phyloP scores from a whole-genome alignment of 768 basidiomycete species.

The Austroboletus eburneus region DNA sequence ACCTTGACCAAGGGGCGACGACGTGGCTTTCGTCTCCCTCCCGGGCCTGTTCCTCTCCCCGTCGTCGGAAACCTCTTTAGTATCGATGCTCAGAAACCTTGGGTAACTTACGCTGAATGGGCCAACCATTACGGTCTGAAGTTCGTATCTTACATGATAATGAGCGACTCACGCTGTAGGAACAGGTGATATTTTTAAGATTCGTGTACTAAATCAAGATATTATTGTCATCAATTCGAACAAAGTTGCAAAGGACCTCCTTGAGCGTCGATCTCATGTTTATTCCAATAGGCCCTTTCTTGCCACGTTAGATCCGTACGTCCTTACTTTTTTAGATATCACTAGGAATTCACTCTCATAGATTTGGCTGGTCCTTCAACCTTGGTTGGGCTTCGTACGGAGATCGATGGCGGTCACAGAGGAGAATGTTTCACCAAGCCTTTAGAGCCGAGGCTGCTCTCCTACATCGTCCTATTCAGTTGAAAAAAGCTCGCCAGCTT shows the following conservation, averaged over 20 bases:
- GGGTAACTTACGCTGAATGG: conserved; percentile 21
- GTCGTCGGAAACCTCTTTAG: conserved; percentile 14
- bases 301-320: conserved; percentile 14
- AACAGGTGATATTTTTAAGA: conserved; percentile 18
- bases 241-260: conserved; percentile 24
- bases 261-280: conserved; percentile 23
- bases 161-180: background rate
- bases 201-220: conserved; percentile 20
- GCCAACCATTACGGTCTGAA: conserved; percentile 14
- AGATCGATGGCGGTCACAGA: conserved; percentile 22
- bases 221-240: conserved; percentile 25
- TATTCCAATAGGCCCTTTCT: conserved; percentile 27
- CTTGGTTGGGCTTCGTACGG: conserved; percentile 16
- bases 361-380: conserved; percentile 22
- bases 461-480: conserved; percentile 13
- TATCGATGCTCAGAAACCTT: conserved; percentile 15
- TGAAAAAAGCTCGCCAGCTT: conserved; percentile 18
- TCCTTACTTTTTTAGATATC: background rate
- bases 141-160: background rate
- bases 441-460: conserved; percentile 17
- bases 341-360: background rate
- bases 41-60: conserved; percentile 17
- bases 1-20: conserved; percentile 1
- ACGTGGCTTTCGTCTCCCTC: conserved; percentile 10
- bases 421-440: conserved; percentile 21